Percentiles rank a stretch among this genome's conserved stretches.
Conservation (phyloP, 257 asterid genomes). For the Nicotiana undulata region DNA sequence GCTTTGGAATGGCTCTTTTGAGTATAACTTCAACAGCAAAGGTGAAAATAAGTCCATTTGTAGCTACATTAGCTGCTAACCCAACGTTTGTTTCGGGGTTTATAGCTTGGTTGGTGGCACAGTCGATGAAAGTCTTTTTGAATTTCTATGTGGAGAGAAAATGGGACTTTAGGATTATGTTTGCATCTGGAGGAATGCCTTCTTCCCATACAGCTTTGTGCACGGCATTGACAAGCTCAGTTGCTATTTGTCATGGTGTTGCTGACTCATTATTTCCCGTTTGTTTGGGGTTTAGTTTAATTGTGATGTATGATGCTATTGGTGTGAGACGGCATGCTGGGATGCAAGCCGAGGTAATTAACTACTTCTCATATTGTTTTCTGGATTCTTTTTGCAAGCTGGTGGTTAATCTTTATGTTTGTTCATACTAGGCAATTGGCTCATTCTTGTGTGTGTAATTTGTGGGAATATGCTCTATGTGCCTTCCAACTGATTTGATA, state of each 20-base stretch:
- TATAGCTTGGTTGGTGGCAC: slow-evolving; percentile 67
- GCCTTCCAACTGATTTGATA: neutral
- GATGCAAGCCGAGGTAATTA: slow-evolving; percentile 76
- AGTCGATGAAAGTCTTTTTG: slow-evolving; percentile 65
- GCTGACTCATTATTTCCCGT: slow-evolving; percentile 87
- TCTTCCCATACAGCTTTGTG: slow-evolving; percentile 91
- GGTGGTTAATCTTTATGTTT: neutral
- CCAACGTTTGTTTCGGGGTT: slow-evolving; percentile 76
- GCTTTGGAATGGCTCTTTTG: slow-evolving; percentile 59
- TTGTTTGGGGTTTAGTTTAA: slow-evolving; percentile 78
- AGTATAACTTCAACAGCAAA: slow-evolving; percentile 72
- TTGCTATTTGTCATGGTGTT: slow-evolving; percentile 80
- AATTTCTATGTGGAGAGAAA: slow-evolving; percentile 72
- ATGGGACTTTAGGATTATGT: slow-evolving; percentile 74
- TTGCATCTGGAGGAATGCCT: slow-evolving; percentile 86
- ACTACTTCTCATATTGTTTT: neutral
- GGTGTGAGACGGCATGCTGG: slow-evolving; percentile 93
- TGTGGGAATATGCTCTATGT: neutral
- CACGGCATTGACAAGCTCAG: slow-evolving; percentile 81
- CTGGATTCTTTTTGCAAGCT: neutral
- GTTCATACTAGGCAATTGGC: neutral
- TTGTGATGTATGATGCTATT: slow-evolving; percentile 91
- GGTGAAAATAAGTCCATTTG: slow-evolving; percentile 74
- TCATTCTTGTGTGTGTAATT: neutral
- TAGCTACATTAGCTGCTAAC: slow-evolving; percentile 69